Percentiles rank a stretch among this genome's conserved stretches.
These are phyloP conservation scores for Geotrichum ghanense DNA, from an alignment of 805 yeast genomes.

Conservation along the genomic window DNA sequence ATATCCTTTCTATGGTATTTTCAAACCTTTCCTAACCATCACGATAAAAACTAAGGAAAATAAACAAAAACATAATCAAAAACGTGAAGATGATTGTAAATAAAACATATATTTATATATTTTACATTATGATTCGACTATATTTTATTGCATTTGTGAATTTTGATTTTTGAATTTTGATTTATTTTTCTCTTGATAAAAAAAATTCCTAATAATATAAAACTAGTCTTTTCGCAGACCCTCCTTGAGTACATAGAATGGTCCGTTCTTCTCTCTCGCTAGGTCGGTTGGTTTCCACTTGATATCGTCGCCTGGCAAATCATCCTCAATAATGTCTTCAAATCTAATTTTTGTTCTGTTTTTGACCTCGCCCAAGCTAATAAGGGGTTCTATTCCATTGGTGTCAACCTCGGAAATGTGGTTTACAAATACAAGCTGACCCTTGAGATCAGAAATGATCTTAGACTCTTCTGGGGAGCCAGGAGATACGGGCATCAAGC, in stretches of 20 bases:
- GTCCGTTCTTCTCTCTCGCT: constrained; percentile 17
- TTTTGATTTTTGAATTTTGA: too few relatives aligned
- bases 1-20: too few relatives aligned
- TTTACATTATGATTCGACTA: too few relatives aligned
- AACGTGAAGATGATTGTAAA: too few relatives aligned
- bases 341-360: constrained; percentile 6
- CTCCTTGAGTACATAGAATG: constrained; percentile 21
- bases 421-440: constrained; percentile 29
- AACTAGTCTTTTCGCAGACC: constrained; percentile 10
- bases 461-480: constrained; percentile 10
- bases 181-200: too few relatives aligned
- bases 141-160: too few relatives aligned
- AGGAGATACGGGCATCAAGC: constrained; percentile 15
- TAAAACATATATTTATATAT: too few relatives aligned
- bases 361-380: constrained; percentile 15
- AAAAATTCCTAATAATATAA: too few relatives aligned
- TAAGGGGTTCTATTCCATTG: constrained; percentile 23
- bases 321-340: constrained; percentile 9
- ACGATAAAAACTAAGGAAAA: too few relatives aligned
- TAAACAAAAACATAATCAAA: too few relatives aligned
- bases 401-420: constrained; percentile 27
- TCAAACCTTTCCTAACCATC: too few relatives aligned
- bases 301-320: constrained; percentile 1
- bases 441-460: constrained; percentile 21
- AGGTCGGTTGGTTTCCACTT: constrained; percentile 21